Base-by-base conservation (phyloP, 345 rosid genomes). In the Citrus sinensis region DNA sequence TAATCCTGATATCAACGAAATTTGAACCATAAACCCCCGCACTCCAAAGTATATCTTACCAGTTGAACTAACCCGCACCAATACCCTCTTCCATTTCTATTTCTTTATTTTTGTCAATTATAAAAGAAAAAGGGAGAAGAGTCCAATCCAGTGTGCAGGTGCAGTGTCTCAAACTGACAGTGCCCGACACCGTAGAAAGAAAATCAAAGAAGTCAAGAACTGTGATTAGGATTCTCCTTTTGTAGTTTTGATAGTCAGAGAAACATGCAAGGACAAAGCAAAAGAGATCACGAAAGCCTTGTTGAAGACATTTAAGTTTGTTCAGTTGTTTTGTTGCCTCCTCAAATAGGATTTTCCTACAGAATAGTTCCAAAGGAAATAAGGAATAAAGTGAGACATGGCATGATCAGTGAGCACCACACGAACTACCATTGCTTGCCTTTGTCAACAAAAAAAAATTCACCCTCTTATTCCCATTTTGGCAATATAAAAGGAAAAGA, bases 141-240 rank as follows among this genome's bases (percentile, higher is more conserved):
- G 34, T 75, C 4, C 58, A 69, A 35, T 22, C n/a, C 64, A 30
- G 58, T 29, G 58, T 58, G 40, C 49, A 24, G 72, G 9, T 66
- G 66, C 16, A 46, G 35, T 71, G 66, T 73, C 80, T 72, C 37
- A 68, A 76, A 83, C 76, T 71, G 73, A 63, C 13, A 13, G 51
- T 46, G 51, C 51, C 4, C 17, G 51, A 46, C 1, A 16, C 1
- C 51, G 14, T 46, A 11, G 14, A 46, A 46, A 13, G 51, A 46
- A 46, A 46, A 46, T 46, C 66, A 34, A 63, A 30, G 39, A 30
- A 30, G 67, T 30, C 67, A 63, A 30, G 25, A 42, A 27, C 4
- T 39, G 17, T 61, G 67, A 39, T 59, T 54, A 42, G 29, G 22
- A 7, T 51, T 51, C 42, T 39, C 37, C 55, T 73, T 74, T 71